These are phyloP conservation scores for Penicillium psychrofluorescens DNA, from an alignment of 495 filamentous ascomycete genomes.

Conservation along the genomic window DNA sequence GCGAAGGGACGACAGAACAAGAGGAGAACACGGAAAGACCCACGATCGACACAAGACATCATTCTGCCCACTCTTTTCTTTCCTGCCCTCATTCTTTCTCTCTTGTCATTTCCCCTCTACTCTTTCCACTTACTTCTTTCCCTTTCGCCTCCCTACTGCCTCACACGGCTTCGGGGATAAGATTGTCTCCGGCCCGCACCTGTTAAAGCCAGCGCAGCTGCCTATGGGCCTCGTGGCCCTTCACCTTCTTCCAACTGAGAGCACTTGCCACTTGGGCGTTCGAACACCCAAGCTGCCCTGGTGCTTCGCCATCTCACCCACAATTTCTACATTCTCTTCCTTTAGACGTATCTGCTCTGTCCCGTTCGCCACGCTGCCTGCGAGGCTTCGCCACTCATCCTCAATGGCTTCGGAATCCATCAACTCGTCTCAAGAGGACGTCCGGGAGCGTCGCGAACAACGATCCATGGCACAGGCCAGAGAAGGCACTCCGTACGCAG, in stretches of 20 bases:
- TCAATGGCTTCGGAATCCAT: constrained; percentile 38
- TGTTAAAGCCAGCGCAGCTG: neutral
- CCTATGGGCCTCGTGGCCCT: constrained; percentile 8
- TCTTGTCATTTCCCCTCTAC: neutral
- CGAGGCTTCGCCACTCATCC: constrained; percentile 15
- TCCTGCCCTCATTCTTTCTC: neutral
- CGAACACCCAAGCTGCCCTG: neutral
- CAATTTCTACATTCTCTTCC: constrained; percentile 6
- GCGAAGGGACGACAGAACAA: neutral
- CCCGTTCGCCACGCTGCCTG: constrained; percentile 11
- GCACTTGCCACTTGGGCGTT: constrained; percentile 2
- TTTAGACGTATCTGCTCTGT: neutral
- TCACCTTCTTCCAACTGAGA: constrained; percentile 6
- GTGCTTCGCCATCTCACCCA: constrained; percentile 18
- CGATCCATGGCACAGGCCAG: constrained; percentile 31
- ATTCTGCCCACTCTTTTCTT: constrained; percentile 6
- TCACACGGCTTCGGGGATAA: constrained; percentile 15
- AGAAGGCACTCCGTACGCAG: constrained; percentile 26
- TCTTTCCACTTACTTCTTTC: neutral
- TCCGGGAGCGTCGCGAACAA: constrained; percentile 32
- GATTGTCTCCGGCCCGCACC: constrained; percentile 13
- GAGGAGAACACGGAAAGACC: constrained; percentile 6
- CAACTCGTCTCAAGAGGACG: constrained; percentile 21
- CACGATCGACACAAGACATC: constrained; percentile 12
- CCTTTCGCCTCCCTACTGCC: neutral